These are phyloP conservation scores for Cryptomeria japonica DNA, from an alignment of 75 land plant species.

Conservation along the genomic window DNA sequence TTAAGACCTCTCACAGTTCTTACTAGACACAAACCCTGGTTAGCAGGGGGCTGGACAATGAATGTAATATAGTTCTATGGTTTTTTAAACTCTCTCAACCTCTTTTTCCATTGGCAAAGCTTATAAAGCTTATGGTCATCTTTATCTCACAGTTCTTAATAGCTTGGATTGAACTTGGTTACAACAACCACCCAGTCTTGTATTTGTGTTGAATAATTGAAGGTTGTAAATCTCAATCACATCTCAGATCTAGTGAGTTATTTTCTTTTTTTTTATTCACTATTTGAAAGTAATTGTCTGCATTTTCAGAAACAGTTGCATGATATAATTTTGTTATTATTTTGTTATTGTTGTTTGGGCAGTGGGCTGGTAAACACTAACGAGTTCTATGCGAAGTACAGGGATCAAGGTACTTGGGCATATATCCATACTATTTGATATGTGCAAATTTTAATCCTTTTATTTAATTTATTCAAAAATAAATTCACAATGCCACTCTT, in stretches of 20 bases:
- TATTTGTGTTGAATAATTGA: background rate
- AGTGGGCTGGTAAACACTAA: constrained; percentile 72
- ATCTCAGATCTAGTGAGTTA: background rate
- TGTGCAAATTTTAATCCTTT: background rate
- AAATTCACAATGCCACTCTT: no score
- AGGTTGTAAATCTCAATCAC: background rate
- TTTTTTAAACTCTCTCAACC: no score
- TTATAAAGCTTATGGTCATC: no score
- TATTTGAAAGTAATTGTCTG: background rate
- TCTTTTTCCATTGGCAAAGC: no score
- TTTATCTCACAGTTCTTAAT: no score
- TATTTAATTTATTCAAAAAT: background rate
- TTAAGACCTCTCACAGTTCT: no score
- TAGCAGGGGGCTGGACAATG: no score
- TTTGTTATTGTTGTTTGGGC: constrained; percentile 3
- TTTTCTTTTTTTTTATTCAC: background rate
- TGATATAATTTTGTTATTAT: background rate
- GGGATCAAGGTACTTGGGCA: constrained; percentile 46
- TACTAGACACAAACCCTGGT: no score
- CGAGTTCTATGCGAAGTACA: constrained; percentile 70
- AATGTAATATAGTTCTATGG: no score
- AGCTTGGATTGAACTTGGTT: no score
- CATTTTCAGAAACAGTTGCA: background rate
- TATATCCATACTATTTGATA: background rate
- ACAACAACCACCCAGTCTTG: background rate